A percentile compares a stretch with the other conserved stretches of the same genome.
These are phyloP conservation scores for Bisporella sp. DNA, from an alignment of 2,329 filamentous ascomycete species.

Conservation along the genomic window DNA sequence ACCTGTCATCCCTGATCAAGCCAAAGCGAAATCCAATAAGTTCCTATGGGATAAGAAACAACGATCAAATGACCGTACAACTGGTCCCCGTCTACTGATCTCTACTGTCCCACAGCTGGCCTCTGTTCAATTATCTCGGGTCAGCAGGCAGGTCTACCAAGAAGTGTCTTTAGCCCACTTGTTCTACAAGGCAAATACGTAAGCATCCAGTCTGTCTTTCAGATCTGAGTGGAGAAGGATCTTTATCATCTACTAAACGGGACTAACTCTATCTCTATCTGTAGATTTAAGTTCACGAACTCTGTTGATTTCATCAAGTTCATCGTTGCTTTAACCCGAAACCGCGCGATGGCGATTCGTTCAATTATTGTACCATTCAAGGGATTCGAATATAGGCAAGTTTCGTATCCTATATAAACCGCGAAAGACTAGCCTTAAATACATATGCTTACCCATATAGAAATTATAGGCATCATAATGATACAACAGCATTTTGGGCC, in stretches of 20 bases:
- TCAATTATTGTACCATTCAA: not conserved
- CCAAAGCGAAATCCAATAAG: not conserved
- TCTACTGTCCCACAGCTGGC: constrained; percentile 1
- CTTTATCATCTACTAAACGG: not conserved
- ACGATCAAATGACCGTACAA: too few species aligned
- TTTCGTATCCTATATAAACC: too few species aligned
- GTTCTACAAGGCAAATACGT: constrained; percentile 14
- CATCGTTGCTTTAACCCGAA: constrained; percentile 12
- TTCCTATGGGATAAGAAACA: not conserved
- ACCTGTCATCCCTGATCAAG: not conserved
- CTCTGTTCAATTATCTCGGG: constrained; percentile 7
- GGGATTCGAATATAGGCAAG: too few species aligned
- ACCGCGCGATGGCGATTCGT: constrained; percentile 5
- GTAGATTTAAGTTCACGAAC: constrained; percentile 4
- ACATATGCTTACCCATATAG: not conserved
- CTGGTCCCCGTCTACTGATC: not conserved
- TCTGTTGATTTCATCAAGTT: not conserved
- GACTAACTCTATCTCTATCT: not conserved
- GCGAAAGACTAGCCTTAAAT: not conserved
- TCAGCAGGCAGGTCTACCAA: constrained; percentile 11
- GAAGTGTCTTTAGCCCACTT: constrained; percentile 10
- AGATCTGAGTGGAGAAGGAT: too few species aligned
- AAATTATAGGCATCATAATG: not conserved
- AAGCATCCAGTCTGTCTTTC: not conserved
- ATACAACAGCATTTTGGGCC: not conserved